These are phyloP conservation scores for Phialemonium atrogriseum DNA, from an alignment of 2,329 filamentous ascomycete species.

Conservation along the genomic window DNA sequence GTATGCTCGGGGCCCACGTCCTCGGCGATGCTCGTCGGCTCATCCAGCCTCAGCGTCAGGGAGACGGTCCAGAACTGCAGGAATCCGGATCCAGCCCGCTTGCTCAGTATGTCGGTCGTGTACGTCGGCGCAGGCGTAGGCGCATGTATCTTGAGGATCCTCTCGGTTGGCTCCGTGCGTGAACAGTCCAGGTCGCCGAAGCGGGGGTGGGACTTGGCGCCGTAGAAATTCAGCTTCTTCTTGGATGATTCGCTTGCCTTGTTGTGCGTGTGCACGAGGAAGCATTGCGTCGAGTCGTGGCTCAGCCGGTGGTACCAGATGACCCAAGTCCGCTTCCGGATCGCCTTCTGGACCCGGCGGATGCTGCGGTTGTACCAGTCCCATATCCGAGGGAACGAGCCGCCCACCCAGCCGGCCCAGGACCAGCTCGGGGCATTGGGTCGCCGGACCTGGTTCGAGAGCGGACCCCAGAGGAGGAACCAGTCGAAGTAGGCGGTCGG, in stretches of 20 bases:
- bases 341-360: not conserved
- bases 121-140: not conserved
- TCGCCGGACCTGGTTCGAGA: not conserved
- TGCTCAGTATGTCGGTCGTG: not conserved
- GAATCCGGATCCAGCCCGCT: slow-evolving; percentile 2
- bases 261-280: not conserved
- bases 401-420: slow-evolving; percentile 4
- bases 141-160: no score
- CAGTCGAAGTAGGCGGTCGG: slow-evolving; percentile 5
- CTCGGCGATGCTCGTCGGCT: no score
- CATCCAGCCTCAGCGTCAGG: no score
- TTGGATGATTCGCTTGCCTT: no score
- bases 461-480: slow-evolving; percentile 6
- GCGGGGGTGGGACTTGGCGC: not conserved
- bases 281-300: slow-evolving; percentile 1
- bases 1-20: no score
- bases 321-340: slow-evolving; percentile 3
- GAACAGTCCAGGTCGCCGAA: slow-evolving; percentile 1
- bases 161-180: not conserved
- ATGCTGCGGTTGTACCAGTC: slow-evolving; percentile 4
- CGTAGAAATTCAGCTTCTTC: slow-evolving; percentile 3
- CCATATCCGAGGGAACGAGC: slow-evolving; percentile 2
- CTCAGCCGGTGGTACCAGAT: slow-evolving; percentile 2
- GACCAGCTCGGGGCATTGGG: slow-evolving; percentile 5
- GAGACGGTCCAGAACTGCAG: slow-evolving; percentile 7